Base-by-base conservation (phyloP, 1,284 basidiomycete genomes). In the Pisolithus thermaeus region DNA sequence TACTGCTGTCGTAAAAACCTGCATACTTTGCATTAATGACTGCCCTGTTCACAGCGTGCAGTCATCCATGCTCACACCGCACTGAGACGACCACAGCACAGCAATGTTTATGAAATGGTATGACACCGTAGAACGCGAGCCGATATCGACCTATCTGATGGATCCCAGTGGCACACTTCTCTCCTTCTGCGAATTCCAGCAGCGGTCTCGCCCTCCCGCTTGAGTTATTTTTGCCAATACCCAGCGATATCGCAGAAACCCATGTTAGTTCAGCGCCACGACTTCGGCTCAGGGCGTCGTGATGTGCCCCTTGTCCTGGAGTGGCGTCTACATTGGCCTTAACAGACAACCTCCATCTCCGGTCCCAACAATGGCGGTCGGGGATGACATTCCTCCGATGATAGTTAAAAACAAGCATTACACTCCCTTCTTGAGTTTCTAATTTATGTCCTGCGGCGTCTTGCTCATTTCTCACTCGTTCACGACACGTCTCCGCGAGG, bases 401-500 rank as follows among this genome's bases (percentile, higher is more conserved):
- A 46, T 52, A 45, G 51, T 27, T 35, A 43, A 52, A 45, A 42
- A 41, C 27, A 50, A 46, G 20, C 28, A 52, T 47, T 39, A 51
- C 12, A 37, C 27, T 47, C 25, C 42, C 57, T 54, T 50, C 38
- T 51, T 32, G 55, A 46, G 53, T 62, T 63, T 43, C 52, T 52
- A 58, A 65, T 64, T 52, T 25, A 46, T 45, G 18, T 46, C 40
- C 37, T 23, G 27, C 51, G 32, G 32, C 12, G 32, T 35, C 11
- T 7, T 35, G 32, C 54, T 27, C 46, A 50, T 51, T 18, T 46
- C 38, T 54, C 47, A 28, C 49, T 61, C 52, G 46, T 51, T 48
- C 32, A n/a, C 12, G 43, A 52, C 48, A 41, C 54, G 25, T 56
- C 55, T 51, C 54, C 45, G 30, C 12, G 35, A 9, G 36, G 25